Conservation (phyloP, 192 early-diverging fungal genomes). For the Chytriomyces sp. region DNA sequence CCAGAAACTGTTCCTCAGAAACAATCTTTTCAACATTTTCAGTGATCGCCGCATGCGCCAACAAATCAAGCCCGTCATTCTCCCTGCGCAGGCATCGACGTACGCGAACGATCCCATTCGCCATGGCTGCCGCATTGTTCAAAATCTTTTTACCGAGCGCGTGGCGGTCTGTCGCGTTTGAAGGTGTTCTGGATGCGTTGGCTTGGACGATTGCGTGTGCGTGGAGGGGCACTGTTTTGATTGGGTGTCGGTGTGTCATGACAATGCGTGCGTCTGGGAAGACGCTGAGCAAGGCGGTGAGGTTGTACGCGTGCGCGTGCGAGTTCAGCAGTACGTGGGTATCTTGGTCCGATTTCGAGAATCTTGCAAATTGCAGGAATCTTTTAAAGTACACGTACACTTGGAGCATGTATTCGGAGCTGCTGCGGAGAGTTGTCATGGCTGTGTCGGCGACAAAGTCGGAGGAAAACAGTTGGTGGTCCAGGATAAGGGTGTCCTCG, state of each 20-base stretch:
- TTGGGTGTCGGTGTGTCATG: neutral
- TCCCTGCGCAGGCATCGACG: neutral
- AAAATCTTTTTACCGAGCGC: neutral
- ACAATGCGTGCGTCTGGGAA: constrained; percentile 12
- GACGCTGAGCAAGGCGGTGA: neutral
- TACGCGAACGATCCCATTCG: neutral
- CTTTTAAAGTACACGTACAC: constrained; percentile 13
- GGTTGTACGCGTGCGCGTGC: neutral
- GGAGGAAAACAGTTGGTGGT: neutral
- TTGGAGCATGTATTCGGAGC: constrained; percentile 8
- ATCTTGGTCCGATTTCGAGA: neutral
- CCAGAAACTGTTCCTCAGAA: neutral
- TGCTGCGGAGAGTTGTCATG: neutral
- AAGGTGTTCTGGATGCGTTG: neutral
- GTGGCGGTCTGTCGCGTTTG: neutral
- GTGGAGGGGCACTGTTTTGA: constrained; percentile 6
- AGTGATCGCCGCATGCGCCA: neutral
- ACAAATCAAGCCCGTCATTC: neutral
- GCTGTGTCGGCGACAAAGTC: neutral
- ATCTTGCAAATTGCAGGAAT: neutral
- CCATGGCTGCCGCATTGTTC: neutral
- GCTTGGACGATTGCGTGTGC: neutral
- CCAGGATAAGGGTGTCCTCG: neutral
- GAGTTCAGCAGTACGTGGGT: neutral
- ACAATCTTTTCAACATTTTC: neutral